Evolutionary conservation across 495 filamentous ascomycete species (phyloP), one percentile per base, ranked within the genome.

Genomic region (Pyrenula aspistea): DNA sequence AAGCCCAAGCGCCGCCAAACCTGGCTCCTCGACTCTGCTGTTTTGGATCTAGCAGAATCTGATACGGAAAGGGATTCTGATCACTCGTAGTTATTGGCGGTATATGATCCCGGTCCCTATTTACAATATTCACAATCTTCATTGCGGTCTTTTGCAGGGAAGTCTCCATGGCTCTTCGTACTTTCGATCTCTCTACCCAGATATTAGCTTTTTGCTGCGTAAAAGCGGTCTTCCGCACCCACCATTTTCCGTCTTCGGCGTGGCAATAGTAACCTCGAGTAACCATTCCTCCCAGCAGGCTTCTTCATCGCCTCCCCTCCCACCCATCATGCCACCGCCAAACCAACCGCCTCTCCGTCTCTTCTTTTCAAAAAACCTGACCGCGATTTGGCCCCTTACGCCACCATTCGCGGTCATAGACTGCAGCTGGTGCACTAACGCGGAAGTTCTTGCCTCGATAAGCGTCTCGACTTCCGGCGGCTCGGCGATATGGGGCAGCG

Each of bases 221-320:
- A 47, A 25, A 2, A 19, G 11, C 2, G 50, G 52, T 48, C 24
- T 19, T 31, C 36, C 21, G 70, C 80, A 57, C n/a, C n/a, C 76
- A 95, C 92, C 92, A 56, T 82, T 83, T 60, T 97, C 94, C 2
- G 89, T 96, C 67, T 85, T 73, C 25, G 91, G 90, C 54, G 85
- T 91, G 1, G 90, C 88, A 23, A 97, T 80, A 10, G 91, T 95
- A 25, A 97, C 88, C 68, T 91, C 89, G 61, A 97, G 69, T 22
- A 85, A 86, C 93, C 93, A 98, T 60, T 82, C 83, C 76, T 98
- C 93, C 93, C 93, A 98, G 62, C 89, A 93, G 1, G 96, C 83
- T 67, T 96, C 92, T 65, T 98, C 91, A 53, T 93, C 89, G 47
- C 77, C 78, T 2, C 81, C 83, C 63, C 87, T 88, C 24, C 72